Base-by-base conservation (phyloP, 2,329 filamentous ascomycete genomes). In the Ceratocystis papillata region DNA sequence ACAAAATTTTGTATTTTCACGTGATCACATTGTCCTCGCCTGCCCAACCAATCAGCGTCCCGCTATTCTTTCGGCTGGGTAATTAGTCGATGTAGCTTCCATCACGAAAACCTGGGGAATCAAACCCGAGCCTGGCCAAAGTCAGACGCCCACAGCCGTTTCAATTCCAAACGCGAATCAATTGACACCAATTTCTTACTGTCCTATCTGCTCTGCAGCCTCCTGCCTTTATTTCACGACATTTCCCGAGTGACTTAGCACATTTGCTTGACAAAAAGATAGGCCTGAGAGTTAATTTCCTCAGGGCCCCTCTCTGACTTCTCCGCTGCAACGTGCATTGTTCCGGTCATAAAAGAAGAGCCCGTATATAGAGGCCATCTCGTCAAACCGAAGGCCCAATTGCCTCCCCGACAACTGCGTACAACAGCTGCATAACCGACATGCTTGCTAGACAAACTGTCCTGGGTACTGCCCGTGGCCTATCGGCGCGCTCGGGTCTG, bases 41-140 rank as follows among this genome's bases (percentile, higher is more conserved):
- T 7, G 8, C 5, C 15, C 60, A 62, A 12, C 60, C 60, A 62
- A 62, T 62, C 60, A 62, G 60, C 33, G 7, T 28, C 20, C 33
- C 3, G 60, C n/a, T 62, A 62, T 62, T 62, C 25, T 22, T 44
- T 28, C 60, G 17, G 41, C 44, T 45, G 22, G 15, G 8, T 17
- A 5, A 44, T n/a, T 46, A 46, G 37, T 22, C 37, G 22, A 62
- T 28, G n/a, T 17, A 62, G 41, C 59, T 45, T 37, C 7, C 44
- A 46, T 45, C 33, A 44, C 60, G 60, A 62, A 62, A 61, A 46
- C 60, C 60, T 46, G 60, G 60, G 22, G 60, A 28, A 45, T 10
- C 33, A 62, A 8, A 10, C 60, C 37, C 37, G 37, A 41, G 37
- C 10, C 10, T 12, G 37, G 37, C 10, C 37, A 41, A 41, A 41